Percentiles rank a stretch among this genome's conserved stretches.
These are phyloP conservation scores for Lecanicillium sp. DNA, from an alignment of 2,329 filamentous ascomycete genomes.

Conservation along the genomic window DNA sequence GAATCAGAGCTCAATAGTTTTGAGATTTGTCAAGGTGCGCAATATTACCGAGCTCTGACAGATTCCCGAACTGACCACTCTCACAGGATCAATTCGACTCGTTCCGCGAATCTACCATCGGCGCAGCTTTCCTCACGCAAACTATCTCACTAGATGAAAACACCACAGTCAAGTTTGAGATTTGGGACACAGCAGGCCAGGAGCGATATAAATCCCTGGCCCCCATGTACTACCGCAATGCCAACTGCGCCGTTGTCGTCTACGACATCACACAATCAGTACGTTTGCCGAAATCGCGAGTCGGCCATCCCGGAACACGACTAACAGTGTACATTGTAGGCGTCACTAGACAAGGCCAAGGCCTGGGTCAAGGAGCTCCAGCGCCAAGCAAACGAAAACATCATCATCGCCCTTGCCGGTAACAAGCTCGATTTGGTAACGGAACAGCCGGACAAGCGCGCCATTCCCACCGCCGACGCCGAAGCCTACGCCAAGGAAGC, in stretches of 20 bases:
- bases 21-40: constrained; percentile 93
- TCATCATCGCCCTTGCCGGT: constrained; percentile 94
- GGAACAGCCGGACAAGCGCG: constrained; percentile 91
- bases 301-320: constrained; percentile 6
- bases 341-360: constrained; percentile 97
- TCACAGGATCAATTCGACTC: constrained; percentile 92
- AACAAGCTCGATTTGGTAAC: constrained; percentile 97
- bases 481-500: constrained; percentile 93
- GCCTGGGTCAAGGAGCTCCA: constrained; percentile 99
- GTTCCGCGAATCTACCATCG: constrained; percentile 95
- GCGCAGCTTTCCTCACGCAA: constrained; percentile 96
- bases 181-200: constrained; percentile 98
- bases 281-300: constrained; percentile 29
- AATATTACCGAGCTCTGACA: neutral
- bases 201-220: constrained; percentile 98
- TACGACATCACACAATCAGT: constrained; percentile 99
- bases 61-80: constrained; percentile 11
- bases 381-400: constrained; percentile 98
- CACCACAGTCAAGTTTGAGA: constrained; percentile 99
- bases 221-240: constrained; percentile 99
- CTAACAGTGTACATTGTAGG: constrained; percentile 38
- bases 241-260: constrained; percentile 97
- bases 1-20: constrained; percentile 81
- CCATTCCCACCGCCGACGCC: constrained; percentile 79
- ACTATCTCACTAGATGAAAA: constrained; percentile 97